Evolutionary conservation across 1,139 yeast genomes (phyloP), one percentile per base, ranked within the genome.

Genomic region (Casaregolazyma suthepensis): DNA sequence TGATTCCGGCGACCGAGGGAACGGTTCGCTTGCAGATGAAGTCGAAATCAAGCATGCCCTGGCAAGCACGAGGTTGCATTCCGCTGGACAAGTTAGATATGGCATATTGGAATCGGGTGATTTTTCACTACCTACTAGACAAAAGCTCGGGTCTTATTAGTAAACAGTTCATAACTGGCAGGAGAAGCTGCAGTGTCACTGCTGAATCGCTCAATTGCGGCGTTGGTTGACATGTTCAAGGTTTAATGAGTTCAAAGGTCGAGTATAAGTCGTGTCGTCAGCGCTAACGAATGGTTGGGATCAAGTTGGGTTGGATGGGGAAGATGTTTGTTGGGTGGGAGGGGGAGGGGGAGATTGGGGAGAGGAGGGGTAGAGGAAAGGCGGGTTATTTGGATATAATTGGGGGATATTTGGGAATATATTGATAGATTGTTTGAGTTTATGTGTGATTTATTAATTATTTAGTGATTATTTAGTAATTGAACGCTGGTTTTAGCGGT

Each of bases 1-100:
- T 75, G 52, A 74, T 72, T 53, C 77, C 78, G 42, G 78, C 77
- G 10, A 74, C 78, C n/a, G 77, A 74, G 46, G 78, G 78, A 50
- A 67, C 67, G 52, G 71, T 71, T 55, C 78, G 72, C 65, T 71
- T 72, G 65, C 78, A 75, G 62, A 74, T 71, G 68, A 67, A 75
- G 59, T 74, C 78, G 60, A 75, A 74, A 63, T 74, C 78, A 35
- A 74, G 74, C 78, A 74, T 74, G 51, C 78, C 78, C 64, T 74
- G 78, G 66, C 75, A 72, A 53, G 78, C 78, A 42, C 75, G 71
- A 45, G 77, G 76, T 65, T 74, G 78, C 63, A 74, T 61, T 26
- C 70, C 70, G 54, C 52, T 49, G 43, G 22, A 13, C n/a, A 15
- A 19, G 49, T 46, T 46, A 46, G 43, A 19, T 18, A 7, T 19